A percentile compares a stretch with the other conserved stretches of the same genome.
These are phyloP conservation scores for Chlamydomonas asymmetrica DNA, from an alignment of 139 green algal genomes.

Conservation along the genomic window DNA sequence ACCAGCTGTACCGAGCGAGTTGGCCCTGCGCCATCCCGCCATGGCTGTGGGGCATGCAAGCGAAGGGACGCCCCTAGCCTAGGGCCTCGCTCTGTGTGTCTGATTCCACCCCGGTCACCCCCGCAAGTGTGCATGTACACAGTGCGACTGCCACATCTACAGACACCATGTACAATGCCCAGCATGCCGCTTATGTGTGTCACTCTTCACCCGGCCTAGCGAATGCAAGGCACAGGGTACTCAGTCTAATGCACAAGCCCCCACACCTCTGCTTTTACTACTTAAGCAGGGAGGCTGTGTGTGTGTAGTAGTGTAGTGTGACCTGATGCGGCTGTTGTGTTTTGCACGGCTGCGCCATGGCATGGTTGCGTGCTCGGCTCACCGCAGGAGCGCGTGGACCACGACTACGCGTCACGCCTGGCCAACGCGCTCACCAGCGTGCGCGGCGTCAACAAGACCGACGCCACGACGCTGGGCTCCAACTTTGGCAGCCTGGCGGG, in stretches of 20 bases:
- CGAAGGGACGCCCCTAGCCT: too few species aligned
- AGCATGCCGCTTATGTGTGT: background rate
- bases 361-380: background rate
- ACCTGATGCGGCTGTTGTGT: background rate
- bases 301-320: background rate
- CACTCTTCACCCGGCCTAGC: background rate
- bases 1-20: too few species aligned
- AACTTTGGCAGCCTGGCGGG: conserved; percentile 43
- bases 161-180: background rate
- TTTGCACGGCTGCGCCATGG: background rate
- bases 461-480: conserved; percentile 71
- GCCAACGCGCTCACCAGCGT: conserved; percentile 66
- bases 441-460: conserved; percentile 78
- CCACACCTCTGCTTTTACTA: too few species aligned
- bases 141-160: too few species aligned
- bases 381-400: conserved; percentile 51
- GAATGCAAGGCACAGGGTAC: too few species aligned
- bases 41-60: too few species aligned
- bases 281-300: background rate
- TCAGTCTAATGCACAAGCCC: too few species aligned
- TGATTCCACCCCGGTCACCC: too few species aligned
- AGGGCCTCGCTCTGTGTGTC: too few species aligned
- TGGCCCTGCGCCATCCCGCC: too few species aligned
- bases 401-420: conserved; percentile 82
- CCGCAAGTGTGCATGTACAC: too few species aligned